Evolutionary conservation across 2,329 filamentous ascomycete species (phyloP).

Genomic region (Colletotrichum tamarilloi): DNA sequence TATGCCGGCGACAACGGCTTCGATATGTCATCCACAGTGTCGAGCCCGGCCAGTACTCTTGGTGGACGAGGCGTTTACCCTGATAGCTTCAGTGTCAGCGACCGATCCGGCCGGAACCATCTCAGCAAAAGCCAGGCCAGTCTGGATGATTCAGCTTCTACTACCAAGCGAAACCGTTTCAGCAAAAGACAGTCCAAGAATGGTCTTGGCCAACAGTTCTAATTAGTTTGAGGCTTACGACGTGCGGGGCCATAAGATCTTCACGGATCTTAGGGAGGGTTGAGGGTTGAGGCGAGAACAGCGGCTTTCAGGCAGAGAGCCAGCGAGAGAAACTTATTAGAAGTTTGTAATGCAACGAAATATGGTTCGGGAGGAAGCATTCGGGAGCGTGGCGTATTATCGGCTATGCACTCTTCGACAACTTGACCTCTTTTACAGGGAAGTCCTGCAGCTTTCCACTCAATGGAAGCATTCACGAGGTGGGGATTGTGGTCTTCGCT

Average conservation of each 20-base stretch:
- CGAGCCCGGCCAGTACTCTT: slow-evolving; percentile 81
- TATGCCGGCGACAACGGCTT: slow-evolving; percentile 77
- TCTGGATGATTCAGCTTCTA: slow-evolving; percentile 59
- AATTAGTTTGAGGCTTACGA: slow-evolving; percentile 34
- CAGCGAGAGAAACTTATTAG: not conserved
- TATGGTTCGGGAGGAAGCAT: slow-evolving; percentile 32
- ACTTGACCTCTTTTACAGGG: slow-evolving; percentile 11
- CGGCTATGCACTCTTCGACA: slow-evolving; percentile 25
- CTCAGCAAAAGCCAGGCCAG: slow-evolving; percentile 69
- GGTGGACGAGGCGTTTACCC: slow-evolving; percentile 67
- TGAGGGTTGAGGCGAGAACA: not conserved
- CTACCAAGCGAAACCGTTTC: slow-evolving; percentile 73
- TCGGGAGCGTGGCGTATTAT: slow-evolving; percentile 35
- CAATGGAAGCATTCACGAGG: slow-evolving; percentile 25
- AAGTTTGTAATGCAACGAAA: slow-evolving; percentile 16
- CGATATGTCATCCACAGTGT: slow-evolving; percentile 77
- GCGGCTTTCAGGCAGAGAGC: not conserved
- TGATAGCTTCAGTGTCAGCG: slow-evolving; percentile 60
- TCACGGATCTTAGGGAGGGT: not conserved
- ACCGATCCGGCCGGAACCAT: slow-evolving; percentile 66
- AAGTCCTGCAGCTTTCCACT: slow-evolving; percentile 12
- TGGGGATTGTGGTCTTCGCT: not conserved
- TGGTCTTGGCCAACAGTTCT: slow-evolving; percentile 91
- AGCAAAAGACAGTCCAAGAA: slow-evolving; percentile 95
- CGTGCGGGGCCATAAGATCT: not conserved